phyloP scores from a whole-genome alignment of 1,284 basidiomycete species.

The Malassezia equina region DNA sequence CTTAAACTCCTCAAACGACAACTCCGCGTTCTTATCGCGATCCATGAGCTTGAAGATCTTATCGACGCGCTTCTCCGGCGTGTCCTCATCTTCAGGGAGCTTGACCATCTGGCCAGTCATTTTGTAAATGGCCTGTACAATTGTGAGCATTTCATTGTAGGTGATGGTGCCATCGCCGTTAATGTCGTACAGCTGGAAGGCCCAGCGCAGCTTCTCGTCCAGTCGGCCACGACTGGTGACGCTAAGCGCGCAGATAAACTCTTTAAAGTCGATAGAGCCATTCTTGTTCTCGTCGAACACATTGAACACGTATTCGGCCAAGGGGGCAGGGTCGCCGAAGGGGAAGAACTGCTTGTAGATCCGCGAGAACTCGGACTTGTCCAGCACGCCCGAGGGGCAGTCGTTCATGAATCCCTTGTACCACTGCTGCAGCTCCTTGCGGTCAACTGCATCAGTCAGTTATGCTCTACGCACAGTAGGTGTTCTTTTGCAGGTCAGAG shows the following conservation, averaged over 20 bases:
- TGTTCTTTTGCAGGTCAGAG: slow-evolving; percentile 90
- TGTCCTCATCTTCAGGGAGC: slow-evolving; percentile 92
- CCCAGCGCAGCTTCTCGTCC: slow-evolving; percentile 99
- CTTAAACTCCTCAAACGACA: slow-evolving; percentile 47
- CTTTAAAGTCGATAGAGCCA: slow-evolving; percentile 51
- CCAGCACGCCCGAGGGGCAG: slow-evolving; percentile 90
- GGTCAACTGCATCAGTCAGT: slow-evolving; percentile 66
- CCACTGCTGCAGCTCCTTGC: slow-evolving; percentile 99
- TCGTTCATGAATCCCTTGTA: slow-evolving; percentile 99
- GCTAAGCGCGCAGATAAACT: slow-evolving; percentile 95
- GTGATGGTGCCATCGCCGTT: slow-evolving; percentile 55
- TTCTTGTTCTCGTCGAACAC: slow-evolving; percentile 48
- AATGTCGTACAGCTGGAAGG: slow-evolving; percentile 98
- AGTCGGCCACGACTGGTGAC: slow-evolving; percentile 84
- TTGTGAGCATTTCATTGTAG: slow-evolving; percentile 70
- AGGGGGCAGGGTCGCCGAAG: slow-evolving; percentile 92
- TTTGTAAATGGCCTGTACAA: slow-evolving; percentile 46
- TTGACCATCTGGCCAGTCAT: slow-evolving; percentile 86
- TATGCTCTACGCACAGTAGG: slow-evolving; percentile 65
- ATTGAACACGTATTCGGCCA: slow-evolving; percentile 98
- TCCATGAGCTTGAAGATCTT: slow-evolving; percentile 48
- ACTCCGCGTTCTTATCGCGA: slow-evolving; percentile 43
- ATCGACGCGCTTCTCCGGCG: slow-evolving; percentile 68
- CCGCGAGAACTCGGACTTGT: slow-evolving; percentile 88
- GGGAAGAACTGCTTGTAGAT: slow-evolving; percentile 99